Percentiles rank a stretch among this genome's conserved stretches.
These are phyloP conservation scores for Coffea canephora DNA, from an alignment of 257 asterid species.

Conservation along the genomic window DNA sequence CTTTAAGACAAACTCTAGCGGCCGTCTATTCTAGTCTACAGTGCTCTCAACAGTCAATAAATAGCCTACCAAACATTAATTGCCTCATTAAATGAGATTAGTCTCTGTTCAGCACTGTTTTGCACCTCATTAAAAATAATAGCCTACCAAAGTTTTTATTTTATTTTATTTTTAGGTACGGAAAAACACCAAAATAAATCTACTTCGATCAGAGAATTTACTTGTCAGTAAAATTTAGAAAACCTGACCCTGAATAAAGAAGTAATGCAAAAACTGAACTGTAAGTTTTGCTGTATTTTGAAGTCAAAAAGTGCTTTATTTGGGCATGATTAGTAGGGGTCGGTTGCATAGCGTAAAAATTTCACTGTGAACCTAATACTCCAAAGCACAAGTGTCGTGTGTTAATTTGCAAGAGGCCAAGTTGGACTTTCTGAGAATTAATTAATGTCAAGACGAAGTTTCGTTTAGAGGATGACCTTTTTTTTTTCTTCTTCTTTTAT, in stretches of 20 bases:
- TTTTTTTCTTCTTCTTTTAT: too few relatives aligned
- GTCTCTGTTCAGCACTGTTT: too few relatives aligned
- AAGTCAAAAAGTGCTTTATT: not conserved
- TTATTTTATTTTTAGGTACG: too few relatives aligned
- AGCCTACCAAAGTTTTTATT: not conserved
- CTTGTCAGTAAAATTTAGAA: not conserved
- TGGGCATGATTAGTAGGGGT: not conserved
- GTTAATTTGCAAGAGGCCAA: not conserved
- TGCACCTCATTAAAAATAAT: too few relatives aligned
- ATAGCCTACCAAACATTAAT: too few relatives aligned
- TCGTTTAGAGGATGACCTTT: not conserved
- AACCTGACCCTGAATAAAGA: not conserved
- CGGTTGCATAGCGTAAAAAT: not conserved
- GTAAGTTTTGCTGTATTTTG: not conserved
- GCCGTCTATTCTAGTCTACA: not conserved
- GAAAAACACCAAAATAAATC: not conserved
- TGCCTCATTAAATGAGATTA: too few relatives aligned
- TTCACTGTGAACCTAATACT: too few relatives aligned
- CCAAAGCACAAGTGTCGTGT: not conserved
- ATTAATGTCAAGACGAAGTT: not conserved
- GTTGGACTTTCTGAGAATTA: not conserved
- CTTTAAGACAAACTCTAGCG: not conserved
- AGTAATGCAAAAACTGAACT: not conserved
- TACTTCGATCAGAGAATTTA: not conserved
- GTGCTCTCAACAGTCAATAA: not conserved